These are phyloP conservation scores for Aspergillus novoparasiticus DNA, from an alignment of 2,329 filamentous ascomycete genomes.

Conservation along the genomic window DNA sequence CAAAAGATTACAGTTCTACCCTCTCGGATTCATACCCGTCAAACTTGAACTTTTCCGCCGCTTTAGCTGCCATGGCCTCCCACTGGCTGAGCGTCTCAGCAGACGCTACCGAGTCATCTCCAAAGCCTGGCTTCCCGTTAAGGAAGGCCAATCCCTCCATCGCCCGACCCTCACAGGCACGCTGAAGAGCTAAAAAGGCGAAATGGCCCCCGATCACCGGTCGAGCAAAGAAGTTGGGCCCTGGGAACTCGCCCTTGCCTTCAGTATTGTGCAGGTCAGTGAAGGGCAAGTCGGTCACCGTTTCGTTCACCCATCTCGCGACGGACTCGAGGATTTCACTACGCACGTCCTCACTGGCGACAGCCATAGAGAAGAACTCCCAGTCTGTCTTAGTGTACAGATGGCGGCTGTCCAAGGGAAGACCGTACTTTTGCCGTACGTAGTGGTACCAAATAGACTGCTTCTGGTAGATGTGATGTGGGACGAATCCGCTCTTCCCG, in stretches of 20 bases:
- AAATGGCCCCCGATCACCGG: slow-evolving; percentile 87
- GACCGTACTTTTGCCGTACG: slow-evolving; percentile 78
- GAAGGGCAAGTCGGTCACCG: slow-evolving; percentile 72
- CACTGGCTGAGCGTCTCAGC: slow-evolving; percentile 16
- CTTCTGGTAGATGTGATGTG: slow-evolving; percentile 72
- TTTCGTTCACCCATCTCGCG: slow-evolving; percentile 82
- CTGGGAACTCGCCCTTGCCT: slow-evolving; percentile 72
- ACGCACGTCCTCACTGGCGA: slow-evolving; percentile 69
- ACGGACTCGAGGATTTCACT: slow-evolving; percentile 73
- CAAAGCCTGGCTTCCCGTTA: slow-evolving; percentile 34
- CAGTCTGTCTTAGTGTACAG: slow-evolving; percentile 88
- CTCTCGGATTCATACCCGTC: slow-evolving; percentile 21
- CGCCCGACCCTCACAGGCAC: slow-evolving; percentile 73
- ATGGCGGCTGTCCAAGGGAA: slow-evolving; percentile 80
- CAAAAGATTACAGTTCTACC: slow-evolving; percentile 26
- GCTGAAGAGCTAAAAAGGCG: slow-evolving; percentile 77
- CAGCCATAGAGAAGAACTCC: slow-evolving; percentile 85
- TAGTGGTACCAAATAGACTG: slow-evolving; percentile 80
- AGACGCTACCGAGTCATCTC: slow-evolving; percentile 20
- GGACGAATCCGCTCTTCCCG: slow-evolving; percentile 63
- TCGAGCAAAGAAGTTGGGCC: slow-evolving; percentile 74
- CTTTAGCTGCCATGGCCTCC: slow-evolving; percentile 26
- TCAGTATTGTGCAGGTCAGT: slow-evolving; percentile 85
- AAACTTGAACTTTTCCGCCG: slow-evolving; percentile 23
- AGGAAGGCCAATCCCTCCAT: slow-evolving; percentile 58